Evolutionary conservation across 371 early-diverging fungal genomes (phyloP).

Genomic region (Circinella minor): DNA sequence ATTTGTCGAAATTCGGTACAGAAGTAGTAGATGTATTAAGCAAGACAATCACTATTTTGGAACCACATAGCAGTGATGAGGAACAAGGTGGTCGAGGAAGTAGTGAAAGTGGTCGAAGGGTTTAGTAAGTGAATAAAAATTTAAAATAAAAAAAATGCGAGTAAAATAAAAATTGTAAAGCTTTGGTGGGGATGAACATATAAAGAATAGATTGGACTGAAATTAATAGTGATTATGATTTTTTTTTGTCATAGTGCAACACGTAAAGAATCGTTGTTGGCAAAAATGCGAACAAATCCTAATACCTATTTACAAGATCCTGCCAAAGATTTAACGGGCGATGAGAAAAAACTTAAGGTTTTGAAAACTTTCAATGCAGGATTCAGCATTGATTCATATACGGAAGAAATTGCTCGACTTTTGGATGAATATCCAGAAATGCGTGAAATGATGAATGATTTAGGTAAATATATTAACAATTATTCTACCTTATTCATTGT

Average conservation of each 20-base stretch:
- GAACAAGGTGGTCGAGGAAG: not conserved
- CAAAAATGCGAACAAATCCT: constrained; percentile 42
- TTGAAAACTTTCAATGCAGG: constrained; percentile 23
- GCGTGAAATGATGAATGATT: constrained; percentile 44
- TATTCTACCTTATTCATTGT: not conserved
- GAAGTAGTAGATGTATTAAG: constrained; percentile 45
- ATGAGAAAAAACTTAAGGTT: constrained; percentile 18
- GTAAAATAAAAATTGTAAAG: too few species aligned
- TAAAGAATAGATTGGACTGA: too few species aligned
- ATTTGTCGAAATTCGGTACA: constrained; percentile 46
- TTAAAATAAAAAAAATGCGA: too few species aligned
- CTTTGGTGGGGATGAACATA: too few species aligned
- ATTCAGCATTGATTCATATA: constrained; percentile 47
- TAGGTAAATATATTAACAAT: constrained; percentile 21
- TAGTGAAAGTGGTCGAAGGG: constrained; percentile 11
- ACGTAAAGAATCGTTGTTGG: constrained; percentile 46
- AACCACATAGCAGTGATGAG: constrained; percentile 22
- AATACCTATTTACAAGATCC: constrained; percentile 30
- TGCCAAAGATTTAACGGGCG: constrained; percentile 9
- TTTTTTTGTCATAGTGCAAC: constrained; percentile 30
- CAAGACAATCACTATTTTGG: constrained; percentile 45
- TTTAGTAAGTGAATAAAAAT: not conserved
- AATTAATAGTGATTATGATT: constrained; percentile 22
- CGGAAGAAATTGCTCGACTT: constrained; percentile 46
- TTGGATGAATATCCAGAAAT: constrained; percentile 39